These are phyloP conservation scores for Stylosanthes scabra DNA, from an alignment of 331 rosid genomes.

Conservation along the genomic window DNA sequence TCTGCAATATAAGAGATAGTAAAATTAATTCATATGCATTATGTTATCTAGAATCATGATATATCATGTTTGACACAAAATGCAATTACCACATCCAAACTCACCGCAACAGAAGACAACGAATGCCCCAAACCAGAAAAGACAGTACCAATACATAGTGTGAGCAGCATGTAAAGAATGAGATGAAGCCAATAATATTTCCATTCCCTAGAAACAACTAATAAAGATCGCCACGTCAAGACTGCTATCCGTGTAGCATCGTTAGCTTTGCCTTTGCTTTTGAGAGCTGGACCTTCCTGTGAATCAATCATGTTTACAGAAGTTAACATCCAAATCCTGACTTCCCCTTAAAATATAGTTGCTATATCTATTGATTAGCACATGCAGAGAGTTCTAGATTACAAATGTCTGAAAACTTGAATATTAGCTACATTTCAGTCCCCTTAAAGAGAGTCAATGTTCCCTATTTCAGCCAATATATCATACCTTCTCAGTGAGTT, in stretches of 20 bases:
- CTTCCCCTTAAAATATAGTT: conserved; percentile 6
- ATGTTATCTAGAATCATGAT: conserved; percentile 16
- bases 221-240: conserved; percentile 93
- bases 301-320: conserved; percentile 36
- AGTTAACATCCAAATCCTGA: conserved; percentile 28
- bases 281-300: conserved; percentile 97
- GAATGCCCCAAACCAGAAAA: conserved; percentile 99
- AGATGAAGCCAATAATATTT: conserved; percentile 98
- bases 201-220: conserved; percentile 99
- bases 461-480: conserved; percentile 7
- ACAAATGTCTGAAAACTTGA: too few relatives aligned
- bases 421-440: neutral
- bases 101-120: conserved; percentile 90
- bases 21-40: conserved; percentile 7
- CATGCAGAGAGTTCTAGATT: conserved; percentile 5
- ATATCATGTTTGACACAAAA: conserved; percentile 13
- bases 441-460: conserved; percentile 1
- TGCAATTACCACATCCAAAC: conserved; percentile 33
- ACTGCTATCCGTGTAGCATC: conserved; percentile 80
- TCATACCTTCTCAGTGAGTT: conserved; percentile 85
- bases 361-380: conserved; percentile 1
- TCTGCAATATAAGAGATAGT: conserved; percentile 54
- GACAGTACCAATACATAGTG: conserved; percentile 84
- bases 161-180: conserved; percentile 82
- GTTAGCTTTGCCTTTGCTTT: conserved; percentile 93